These are phyloP conservation scores for Boletellus deceptivus DNA, from an alignment of 1,284 basidiomycete genomes.

Conservation along the genomic window DNA sequence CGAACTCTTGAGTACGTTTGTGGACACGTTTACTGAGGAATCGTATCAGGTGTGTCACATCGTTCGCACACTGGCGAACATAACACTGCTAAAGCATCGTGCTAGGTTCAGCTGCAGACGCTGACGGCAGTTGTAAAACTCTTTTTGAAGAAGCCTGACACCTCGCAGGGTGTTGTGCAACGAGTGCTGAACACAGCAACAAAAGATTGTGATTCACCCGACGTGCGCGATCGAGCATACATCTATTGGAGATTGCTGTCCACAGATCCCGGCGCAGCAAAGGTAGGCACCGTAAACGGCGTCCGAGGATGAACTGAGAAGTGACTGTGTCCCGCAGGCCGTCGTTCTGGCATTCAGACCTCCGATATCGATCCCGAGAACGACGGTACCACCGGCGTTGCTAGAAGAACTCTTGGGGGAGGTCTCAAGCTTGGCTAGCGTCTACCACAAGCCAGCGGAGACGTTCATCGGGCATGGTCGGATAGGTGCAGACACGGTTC, in stretches of 20 bases:
- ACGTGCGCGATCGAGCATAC: constrained; percentile 94
- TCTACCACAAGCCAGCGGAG: constrained; percentile 94
- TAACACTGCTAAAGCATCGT: background rate
- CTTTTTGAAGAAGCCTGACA: constrained; percentile 92
- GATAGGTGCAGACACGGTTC: constrained; percentile 81
- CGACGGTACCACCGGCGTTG: constrained; percentile 87
- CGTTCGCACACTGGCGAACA: background rate
- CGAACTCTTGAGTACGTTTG: constrained; percentile 87
- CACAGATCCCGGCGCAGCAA: constrained; percentile 91
- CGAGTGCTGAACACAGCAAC: constrained; percentile 90
- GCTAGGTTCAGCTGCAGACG: constrained; percentile 89
- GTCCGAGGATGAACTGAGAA: constrained; percentile 1
- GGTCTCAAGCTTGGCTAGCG: constrained; percentile 84
- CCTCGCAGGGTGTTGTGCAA: constrained; percentile 88
- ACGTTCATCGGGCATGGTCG: constrained; percentile 87
- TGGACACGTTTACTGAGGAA: constrained; percentile 92
- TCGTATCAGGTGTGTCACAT: constrained; percentile 68
- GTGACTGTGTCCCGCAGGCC: constrained; percentile 46
- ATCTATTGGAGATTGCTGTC: constrained; percentile 96
- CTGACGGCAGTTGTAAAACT: constrained; percentile 96
- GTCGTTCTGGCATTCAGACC: constrained; percentile 91
- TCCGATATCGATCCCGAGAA: constrained; percentile 89
- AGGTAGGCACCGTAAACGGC: constrained; percentile 49
- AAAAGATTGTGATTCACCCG: constrained; percentile 95
- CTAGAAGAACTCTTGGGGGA: constrained; percentile 91